These are phyloP conservation scores for Trichoderma pleuroti DNA, from an alignment of 2,329 filamentous ascomycete species.

Conservation along the genomic window DNA sequence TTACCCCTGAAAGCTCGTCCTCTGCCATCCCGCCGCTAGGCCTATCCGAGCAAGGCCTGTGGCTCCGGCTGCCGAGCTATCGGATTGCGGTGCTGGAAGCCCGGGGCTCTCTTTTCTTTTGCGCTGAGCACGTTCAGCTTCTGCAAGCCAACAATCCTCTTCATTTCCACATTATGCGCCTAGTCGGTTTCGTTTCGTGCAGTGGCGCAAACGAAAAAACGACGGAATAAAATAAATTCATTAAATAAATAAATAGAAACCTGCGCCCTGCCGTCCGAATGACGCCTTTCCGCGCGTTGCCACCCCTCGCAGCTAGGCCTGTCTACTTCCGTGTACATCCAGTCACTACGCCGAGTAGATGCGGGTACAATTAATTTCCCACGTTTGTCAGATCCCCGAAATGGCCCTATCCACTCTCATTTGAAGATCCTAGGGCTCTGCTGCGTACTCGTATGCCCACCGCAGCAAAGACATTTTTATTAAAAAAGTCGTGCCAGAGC, in stretches of 20 bases:
- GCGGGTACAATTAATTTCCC: constrained; percentile 17
- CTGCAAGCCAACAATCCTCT: not conserved
- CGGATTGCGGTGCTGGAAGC: not conserved
- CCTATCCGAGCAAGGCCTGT: not conserved
- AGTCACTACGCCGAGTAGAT: not conserved
- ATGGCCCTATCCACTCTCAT: constrained; percentile 4
- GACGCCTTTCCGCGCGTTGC: not conserved
- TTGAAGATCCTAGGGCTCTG: not conserved
- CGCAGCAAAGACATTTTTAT: not conserved
- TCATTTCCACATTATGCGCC: not conserved
- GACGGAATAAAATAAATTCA: too few species aligned
- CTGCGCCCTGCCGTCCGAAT: not conserved
- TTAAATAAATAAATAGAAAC: too few species aligned
- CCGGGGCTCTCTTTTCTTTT: not conserved
- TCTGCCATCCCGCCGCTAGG: constrained; percentile 17
- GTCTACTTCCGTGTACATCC: not conserved
- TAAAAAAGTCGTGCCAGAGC: not conserved
- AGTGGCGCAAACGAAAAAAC: not conserved
- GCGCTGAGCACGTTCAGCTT: not conserved
- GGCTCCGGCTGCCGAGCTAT: constrained; percentile 15
- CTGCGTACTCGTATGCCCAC: not conserved
- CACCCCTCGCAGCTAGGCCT: not conserved
- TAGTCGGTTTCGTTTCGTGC: not conserved
- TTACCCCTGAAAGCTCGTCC: constrained; percentile 18
- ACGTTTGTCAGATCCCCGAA: constrained; percentile 14